Conservation (phyloP, 768 basidiomycete species). For the Pleurotus tuber-regium region DNA sequence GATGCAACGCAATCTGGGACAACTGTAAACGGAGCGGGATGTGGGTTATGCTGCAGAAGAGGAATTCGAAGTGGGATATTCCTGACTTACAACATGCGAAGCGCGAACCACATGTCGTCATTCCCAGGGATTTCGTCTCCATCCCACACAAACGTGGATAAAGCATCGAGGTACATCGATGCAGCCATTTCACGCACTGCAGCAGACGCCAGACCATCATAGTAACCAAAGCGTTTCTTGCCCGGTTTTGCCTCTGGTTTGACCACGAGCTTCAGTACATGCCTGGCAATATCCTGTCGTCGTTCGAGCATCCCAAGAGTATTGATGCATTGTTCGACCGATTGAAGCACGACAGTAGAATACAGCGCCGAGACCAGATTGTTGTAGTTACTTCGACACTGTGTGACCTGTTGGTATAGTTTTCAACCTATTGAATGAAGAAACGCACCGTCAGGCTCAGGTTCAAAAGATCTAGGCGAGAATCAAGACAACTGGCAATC, state of each 20-base stretch:
- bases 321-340: slow-evolving; percentile 53
- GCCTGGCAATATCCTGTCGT: slow-evolving; percentile 58
- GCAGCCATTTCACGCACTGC: slow-evolving; percentile 50
- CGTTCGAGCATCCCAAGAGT: slow-evolving; percentile 65
- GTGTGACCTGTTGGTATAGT: not conserved
- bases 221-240: slow-evolving; percentile 19
- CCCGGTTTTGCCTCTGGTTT: slow-evolving; percentile 30
- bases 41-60: not conserved
- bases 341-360: slow-evolving; percentile 49
- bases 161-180: slow-evolving; percentile 54
- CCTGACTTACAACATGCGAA: slow-evolving; percentile 61
- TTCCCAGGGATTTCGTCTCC: slow-evolving; percentile 62
- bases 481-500: slow-evolving; percentile 53
- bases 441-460: slow-evolving; percentile 45
- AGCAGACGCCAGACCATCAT: slow-evolving; percentile 39
- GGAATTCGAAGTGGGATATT: not conserved
- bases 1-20: slow-evolving; percentile 61
- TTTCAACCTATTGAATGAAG: not conserved
- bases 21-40: slow-evolving; percentile 36
- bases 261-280: slow-evolving; percentile 59
- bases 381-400: slow-evolving; percentile 40
- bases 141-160: slow-evolving; percentile 69
- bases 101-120: slow-evolving; percentile 78
- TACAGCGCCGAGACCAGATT: slow-evolving; percentile 61
- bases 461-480: slow-evolving; percentile 52